Evolutionary conservation across 1,284 basidiomycete species (phyloP).

Genomic region (Trametes versicolor): DNA sequence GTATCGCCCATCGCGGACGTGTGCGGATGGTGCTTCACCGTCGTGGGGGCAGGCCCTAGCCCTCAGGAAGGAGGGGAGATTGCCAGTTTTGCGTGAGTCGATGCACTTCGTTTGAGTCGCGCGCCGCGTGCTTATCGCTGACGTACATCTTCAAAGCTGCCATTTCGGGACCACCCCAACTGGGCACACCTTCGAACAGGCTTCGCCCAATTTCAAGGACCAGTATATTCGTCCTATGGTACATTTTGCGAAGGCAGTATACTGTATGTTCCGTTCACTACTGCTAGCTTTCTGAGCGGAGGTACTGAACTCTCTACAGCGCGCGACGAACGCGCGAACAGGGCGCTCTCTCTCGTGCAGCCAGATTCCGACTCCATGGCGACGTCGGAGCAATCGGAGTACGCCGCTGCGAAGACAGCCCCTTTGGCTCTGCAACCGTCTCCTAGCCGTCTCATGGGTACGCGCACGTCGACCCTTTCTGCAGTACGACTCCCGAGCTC

Average conservation of each 20-base stretch:
- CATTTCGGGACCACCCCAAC: conserved; percentile 5
- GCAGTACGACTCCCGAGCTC: too few species aligned
- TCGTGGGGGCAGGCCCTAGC: conserved; percentile 5
- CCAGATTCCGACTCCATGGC: too few species aligned
- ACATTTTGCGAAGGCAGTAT: conserved; percentile 13
- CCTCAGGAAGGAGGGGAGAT: conserved; percentile 10
- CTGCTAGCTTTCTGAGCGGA: not conserved
- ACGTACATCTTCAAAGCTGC: not conserved
- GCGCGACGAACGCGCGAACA: not conserved
- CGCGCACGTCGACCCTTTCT: too few species aligned
- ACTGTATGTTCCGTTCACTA: conserved; percentile 1
- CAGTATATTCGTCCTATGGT: conserved; percentile 9
- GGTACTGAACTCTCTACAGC: not conserved
- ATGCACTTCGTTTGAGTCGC: not conserved
- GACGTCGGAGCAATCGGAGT: not conserved
- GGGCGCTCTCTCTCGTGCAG: not conserved
- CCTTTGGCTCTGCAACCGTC: too few species aligned
- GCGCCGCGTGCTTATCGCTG: too few species aligned
- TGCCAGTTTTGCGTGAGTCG: conserved; percentile 10
- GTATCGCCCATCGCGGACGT: not conserved
- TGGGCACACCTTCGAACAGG: conserved; percentile 13
- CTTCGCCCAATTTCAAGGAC: not conserved
- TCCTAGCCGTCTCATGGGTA: too few species aligned
- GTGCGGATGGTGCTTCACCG: conserved; percentile 7
- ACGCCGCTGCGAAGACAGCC: too few species aligned